Evolutionary conservation across 1,284 basidiomycete genomes (phyloP).

Genomic region (Limonomyces culmigenus): DNA sequence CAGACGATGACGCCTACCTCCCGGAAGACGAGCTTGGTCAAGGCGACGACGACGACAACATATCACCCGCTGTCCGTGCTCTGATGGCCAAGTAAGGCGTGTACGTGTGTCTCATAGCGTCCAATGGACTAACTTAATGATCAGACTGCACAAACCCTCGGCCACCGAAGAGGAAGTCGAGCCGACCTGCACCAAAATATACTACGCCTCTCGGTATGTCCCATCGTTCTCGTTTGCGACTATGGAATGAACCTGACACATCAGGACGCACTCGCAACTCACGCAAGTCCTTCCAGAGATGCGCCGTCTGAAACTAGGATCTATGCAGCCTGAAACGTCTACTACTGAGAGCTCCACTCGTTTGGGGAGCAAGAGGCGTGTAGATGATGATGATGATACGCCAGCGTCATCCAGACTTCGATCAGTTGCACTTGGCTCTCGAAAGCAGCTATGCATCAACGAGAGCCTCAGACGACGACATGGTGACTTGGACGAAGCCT

Average conservation of each 20-base stretch:
- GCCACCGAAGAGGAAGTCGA: slow-evolving; percentile 24
- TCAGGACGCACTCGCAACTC: slow-evolving; percentile 91
- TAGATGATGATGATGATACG: too few relatives aligned
- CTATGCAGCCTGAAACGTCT: too few relatives aligned
- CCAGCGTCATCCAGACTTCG: too few relatives aligned
- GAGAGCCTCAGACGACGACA: slow-evolving; percentile 48
- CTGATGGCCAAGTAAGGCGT: slow-evolving; percentile 60
- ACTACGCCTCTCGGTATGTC: slow-evolving; percentile 89
- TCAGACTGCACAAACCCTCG: background rate
- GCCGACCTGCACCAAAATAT: slow-evolving; percentile 66
- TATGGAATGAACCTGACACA: too few relatives aligned
- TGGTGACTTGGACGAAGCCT: slow-evolving; percentile 84
- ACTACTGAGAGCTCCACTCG: too few relatives aligned
- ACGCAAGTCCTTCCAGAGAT: slow-evolving; percentile 84
- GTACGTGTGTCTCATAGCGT: background rate
- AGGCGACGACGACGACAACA: slow-evolving; percentile 28
- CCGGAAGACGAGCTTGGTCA: slow-evolving; percentile 27
- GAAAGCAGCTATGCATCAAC: slow-evolving; percentile 90
- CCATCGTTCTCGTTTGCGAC: too few relatives aligned
- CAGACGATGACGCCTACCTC: slow-evolving; percentile 41
- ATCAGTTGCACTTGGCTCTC: slow-evolving; percentile 74
- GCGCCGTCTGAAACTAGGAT: slow-evolving; percentile 37
- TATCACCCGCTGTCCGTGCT: slow-evolving; percentile 66
- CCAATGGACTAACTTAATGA: background rate
- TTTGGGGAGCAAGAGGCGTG: too few relatives aligned